Evolutionary conservation across 768 basidiomycete genomes (phyloP), one percentile per base, ranked within the genome.

Genomic region (Grammothele lineata): DNA sequence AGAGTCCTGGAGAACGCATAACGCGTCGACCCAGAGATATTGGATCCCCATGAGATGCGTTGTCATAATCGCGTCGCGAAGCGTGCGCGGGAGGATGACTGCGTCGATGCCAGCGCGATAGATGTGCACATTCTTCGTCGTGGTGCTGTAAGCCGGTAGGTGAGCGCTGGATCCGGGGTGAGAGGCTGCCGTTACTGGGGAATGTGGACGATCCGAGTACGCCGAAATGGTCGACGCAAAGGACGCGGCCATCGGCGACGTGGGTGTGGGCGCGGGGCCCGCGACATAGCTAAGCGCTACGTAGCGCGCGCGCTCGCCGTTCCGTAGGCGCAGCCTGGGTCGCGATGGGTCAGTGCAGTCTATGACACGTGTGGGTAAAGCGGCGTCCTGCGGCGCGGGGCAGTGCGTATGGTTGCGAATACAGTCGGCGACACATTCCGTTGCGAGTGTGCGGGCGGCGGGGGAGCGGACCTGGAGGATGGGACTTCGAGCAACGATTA

Each of bases 1-100:
- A 12, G 34, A 41, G 32, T 54, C 52, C 17, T 54, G 52, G 22
- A 54, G 8, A 25, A 54, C 47, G 27, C 52, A 54, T 4, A 54
- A 25, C 11, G 47, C 37, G 37, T 54, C 48, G 14, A 54, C 43
- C 52, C 52, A 54, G 11, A 54, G 47, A n/a, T 44, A 44, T 15
- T 37, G 44, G 9, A 47, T 17, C 3, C 48, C 47, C 8, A 49
- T n/a, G 14, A 15, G 9, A 34, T 46, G 43, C 12, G 46, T 44
- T 14, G 23, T 11, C 2, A 34, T 18, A 22, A 54, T 47, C 4
- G 52, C 47, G 22, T 54, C 52, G 11, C 22, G 11, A 40, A 54
- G 36, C 12, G 48, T 49, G 26, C 24, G 41, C 6, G 52, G 52
- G 21, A 54, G 22, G n/a, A 30, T 17, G 14, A 22, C 5, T 6